Evolutionary conservation across 148 eudicot genomes (phyloP).

Genomic region (Silene conica): DNA sequence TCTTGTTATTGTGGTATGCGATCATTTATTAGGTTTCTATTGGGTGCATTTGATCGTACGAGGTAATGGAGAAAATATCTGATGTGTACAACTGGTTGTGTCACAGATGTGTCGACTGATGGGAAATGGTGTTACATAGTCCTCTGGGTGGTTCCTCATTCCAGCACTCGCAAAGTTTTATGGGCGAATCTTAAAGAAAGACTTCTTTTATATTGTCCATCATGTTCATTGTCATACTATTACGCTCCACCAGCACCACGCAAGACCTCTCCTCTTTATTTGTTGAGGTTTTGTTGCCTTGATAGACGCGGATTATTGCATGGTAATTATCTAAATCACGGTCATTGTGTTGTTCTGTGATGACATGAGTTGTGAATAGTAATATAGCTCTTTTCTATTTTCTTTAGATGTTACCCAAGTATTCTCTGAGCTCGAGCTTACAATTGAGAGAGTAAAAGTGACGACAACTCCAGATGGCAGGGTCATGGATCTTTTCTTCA

Average conservation of each 20-base stretch:
- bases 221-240: slow-evolving; percentile 50
- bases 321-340: slow-evolving; percentile 37
- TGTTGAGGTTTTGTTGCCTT: slow-evolving; percentile 55
- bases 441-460: slow-evolving; percentile 77
- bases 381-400: slow-evolving; percentile 7
- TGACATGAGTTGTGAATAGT: slow-evolving; percentile 2
- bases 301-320: slow-evolving; percentile 65
- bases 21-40: not conserved
- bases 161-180: slow-evolving; percentile 34
- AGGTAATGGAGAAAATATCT: slow-evolving; percentile 1
- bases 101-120: slow-evolving; percentile 68
- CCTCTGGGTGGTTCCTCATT: slow-evolving; percentile 66
- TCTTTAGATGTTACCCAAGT: slow-evolving; percentile 68
- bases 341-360: not conserved
- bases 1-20: not conserved
- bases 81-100: slow-evolving; percentile 13
- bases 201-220: slow-evolving; percentile 59
- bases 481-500: slow-evolving; percentile 71
- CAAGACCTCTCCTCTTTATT: slow-evolving; percentile 46
- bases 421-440: slow-evolving; percentile 67
- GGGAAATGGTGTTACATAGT: slow-evolving; percentile 80
- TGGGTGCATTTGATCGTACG: not conserved
- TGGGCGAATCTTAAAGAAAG: slow-evolving; percentile 68
- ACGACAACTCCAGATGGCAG: slow-evolving; percentile 77
- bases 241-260: slow-evolving; percentile 42